Conservation (phyloP, 805 yeast species). For the Hanseniaspora clermontiae region DNA sequence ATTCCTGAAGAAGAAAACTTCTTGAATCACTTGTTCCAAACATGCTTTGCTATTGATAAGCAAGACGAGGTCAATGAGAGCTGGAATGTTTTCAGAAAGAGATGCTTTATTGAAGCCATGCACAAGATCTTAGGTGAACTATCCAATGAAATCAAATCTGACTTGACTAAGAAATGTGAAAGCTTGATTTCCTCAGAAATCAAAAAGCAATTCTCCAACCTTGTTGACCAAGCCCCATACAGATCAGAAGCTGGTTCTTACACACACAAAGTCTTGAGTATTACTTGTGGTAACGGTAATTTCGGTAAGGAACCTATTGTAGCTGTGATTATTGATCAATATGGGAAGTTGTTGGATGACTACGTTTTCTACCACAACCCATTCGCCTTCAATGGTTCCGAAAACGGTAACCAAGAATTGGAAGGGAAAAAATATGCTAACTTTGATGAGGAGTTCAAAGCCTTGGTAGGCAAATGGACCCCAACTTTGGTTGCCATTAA, state of each 20-base stretch:
- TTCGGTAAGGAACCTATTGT: slow-evolving; percentile 71
- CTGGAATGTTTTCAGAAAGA: slow-evolving; percentile 71
- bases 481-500: slow-evolving; percentile 89
- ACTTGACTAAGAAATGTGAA: slow-evolving; percentile 63
- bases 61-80: slow-evolving; percentile 58
- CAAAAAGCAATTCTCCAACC: slow-evolving; percentile 53
- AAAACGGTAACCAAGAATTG: slow-evolving; percentile 25
- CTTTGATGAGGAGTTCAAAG: slow-evolving; percentile 52
- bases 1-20: slow-evolving; percentile 31
- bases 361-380: slow-evolving; percentile 69
- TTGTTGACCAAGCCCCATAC: slow-evolving; percentile 86
- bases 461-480: slow-evolving; percentile 45
- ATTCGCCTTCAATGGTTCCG: slow-evolving; percentile 27
- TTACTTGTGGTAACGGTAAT: slow-evolving; percentile 80
- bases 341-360: slow-evolving; percentile 64
- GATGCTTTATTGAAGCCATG: slow-evolving; percentile 54
- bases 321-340: slow-evolving; percentile 65
- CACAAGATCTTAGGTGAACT: slow-evolving; percentile 54
- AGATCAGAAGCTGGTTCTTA: slow-evolving; percentile 76
- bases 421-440: slow-evolving; percentile 33
- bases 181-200: slow-evolving; percentile 54
- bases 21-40: slow-evolving; percentile 36
- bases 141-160: slow-evolving; percentile 68
- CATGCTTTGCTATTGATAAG: slow-evolving; percentile 60
- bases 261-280: slow-evolving; percentile 67